Evolutionary conservation across 2,329 filamentous ascomycete genomes (phyloP), one percentile per base, ranked within the genome.

Genomic region (Diplodia sapinea): DNA sequence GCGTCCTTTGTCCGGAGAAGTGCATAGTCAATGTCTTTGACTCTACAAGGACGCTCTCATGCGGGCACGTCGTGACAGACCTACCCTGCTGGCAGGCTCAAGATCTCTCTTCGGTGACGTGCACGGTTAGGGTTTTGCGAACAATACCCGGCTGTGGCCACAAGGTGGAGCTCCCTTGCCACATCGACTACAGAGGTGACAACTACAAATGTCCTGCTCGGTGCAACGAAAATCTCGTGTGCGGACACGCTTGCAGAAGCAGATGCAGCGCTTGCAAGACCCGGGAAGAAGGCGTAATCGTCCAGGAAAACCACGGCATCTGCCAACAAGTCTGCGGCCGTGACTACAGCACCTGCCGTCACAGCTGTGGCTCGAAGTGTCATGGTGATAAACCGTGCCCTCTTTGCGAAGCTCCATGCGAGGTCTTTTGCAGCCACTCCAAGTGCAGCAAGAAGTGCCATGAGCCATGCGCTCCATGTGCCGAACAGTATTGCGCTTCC

Each of bases 391-490:
- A 74, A n/a, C 70, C 73, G 0, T 89, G 87, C 69, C 74, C 75
- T 0, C 81, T 82, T 0, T 90, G 87, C 72, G 17, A 70, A 0
- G 70, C 72, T 13, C 75, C 76, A 0, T 91, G 89, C 71, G 84
- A 88, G 51, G 82, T 86, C 15, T 76, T 77, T 2, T 91, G 88
- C 74, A 79, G 74, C 23, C 88, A 88, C 74, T 88, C 84, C 0
- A 79, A 72, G 65, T 91, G 89, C 72, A 74, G 72, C n/a, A 82
- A 82, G 66, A 74, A 73, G 4, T 92, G 89, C 72, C 75, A 79
- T 31, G 84, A 91, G 71, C 84, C 87, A 1, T 91, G 89, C 71
- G 74, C 79, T 2, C 88, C 88, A 0, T 91, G 89, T 71, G 84
- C 84, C 0, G 84, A 87, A 69, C 20, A 43, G 26, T 70, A 74